Conservation (phyloP, 805 yeast genomes). For the Lipomyces japonicus region DNA sequence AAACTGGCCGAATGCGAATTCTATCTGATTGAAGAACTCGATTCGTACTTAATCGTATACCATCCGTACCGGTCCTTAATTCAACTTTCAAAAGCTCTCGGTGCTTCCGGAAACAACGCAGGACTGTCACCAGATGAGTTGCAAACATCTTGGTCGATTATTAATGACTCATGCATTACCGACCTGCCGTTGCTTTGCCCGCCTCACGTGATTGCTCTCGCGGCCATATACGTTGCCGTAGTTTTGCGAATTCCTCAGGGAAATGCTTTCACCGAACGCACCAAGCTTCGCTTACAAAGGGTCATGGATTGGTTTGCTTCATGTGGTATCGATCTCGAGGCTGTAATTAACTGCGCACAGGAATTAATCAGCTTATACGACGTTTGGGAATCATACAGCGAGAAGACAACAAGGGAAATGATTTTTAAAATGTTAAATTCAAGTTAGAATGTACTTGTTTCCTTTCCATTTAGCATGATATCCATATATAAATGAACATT, state of each 20-base stretch:
- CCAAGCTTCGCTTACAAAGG: conserved; percentile 48
- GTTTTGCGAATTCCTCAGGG: conserved; percentile 47
- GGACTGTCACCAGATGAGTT: conserved; percentile 50
- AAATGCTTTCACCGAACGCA: conserved; percentile 24
- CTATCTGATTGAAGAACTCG: conserved; percentile 81
- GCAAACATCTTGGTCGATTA: conserved; percentile 83
- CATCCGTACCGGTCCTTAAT: conserved; percentile 42
- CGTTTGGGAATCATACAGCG: conserved; percentile 83
- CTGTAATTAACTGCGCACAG: conserved; percentile 77
- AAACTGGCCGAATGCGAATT: conserved; percentile 94
- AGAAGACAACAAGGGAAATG: conserved; percentile 43
- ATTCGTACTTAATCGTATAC: conserved; percentile 40
- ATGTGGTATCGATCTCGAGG: conserved; percentile 71
- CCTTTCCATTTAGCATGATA: not conserved
- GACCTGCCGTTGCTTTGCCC: conserved; percentile 80
- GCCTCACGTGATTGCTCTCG: conserved; percentile 82
- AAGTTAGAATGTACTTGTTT: not conserved
- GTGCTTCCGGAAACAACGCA: conserved; percentile 29
- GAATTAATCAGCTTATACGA: conserved; percentile 78
- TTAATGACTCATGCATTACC: conserved; percentile 85
- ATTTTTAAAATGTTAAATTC: conserved; percentile 6
- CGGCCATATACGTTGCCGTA: conserved; percentile 75
- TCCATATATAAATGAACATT: not conserved
- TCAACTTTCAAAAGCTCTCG: conserved; percentile 48
- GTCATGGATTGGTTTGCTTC: conserved; percentile 66